A percentile compares a stretch with the other conserved stretches of the same genome.
These are phyloP conservation scores for Clarireedia hainanense DNA, from an alignment of 2,329 filamentous ascomycete species.

Conservation along the genomic window DNA sequence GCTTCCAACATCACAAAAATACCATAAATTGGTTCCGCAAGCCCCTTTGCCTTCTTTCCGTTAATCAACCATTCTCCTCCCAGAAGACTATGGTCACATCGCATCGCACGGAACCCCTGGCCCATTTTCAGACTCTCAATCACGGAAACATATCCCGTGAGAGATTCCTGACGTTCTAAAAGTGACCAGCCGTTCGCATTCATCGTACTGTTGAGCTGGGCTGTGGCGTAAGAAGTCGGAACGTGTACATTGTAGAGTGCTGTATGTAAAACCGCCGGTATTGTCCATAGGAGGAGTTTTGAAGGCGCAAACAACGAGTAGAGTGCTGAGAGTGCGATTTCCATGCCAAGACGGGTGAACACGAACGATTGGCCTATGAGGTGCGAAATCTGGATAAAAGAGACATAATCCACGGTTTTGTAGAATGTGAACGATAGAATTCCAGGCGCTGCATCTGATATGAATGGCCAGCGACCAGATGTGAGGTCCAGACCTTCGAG, in stretches of 20 bases:
- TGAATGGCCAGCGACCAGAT: conserved; percentile 44
- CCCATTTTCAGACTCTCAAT: conserved; percentile 58
- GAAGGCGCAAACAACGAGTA: conserved; percentile 65
- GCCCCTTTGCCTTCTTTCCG: conserved; percentile 53
- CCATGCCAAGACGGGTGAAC: conserved; percentile 64
- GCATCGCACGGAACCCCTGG: conserved; percentile 68
- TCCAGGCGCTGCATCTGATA: conserved; percentile 57
- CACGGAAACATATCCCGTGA: conserved; percentile 89
- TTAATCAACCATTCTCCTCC: conserved; percentile 78
- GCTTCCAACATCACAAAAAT: conserved; percentile 96
- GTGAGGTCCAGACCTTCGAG: conserved; percentile 52
- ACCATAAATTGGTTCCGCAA: conserved; percentile 84
- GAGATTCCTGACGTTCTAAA: conserved; percentile 73
- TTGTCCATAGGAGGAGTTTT: conserved; percentile 53
- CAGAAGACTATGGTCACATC: conserved; percentile 89
- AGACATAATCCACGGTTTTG: conserved; percentile 34
- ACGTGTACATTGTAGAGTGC: conserved; percentile 68
- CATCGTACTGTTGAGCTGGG: conserved; percentile 59
- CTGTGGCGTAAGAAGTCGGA: conserved; percentile 50
- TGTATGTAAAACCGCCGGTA: conserved; percentile 69
- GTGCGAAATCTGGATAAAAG: conserved; percentile 34
- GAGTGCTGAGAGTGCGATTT: conserved; percentile 55
- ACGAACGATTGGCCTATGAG: conserved; percentile 55
- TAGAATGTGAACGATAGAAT: conserved; percentile 60
- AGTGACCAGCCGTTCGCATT: conserved; percentile 61